phyloP scores from a whole-genome alignment of 2,329 filamentous ascomycete species.

The Ophiostoma montium region DNA sequence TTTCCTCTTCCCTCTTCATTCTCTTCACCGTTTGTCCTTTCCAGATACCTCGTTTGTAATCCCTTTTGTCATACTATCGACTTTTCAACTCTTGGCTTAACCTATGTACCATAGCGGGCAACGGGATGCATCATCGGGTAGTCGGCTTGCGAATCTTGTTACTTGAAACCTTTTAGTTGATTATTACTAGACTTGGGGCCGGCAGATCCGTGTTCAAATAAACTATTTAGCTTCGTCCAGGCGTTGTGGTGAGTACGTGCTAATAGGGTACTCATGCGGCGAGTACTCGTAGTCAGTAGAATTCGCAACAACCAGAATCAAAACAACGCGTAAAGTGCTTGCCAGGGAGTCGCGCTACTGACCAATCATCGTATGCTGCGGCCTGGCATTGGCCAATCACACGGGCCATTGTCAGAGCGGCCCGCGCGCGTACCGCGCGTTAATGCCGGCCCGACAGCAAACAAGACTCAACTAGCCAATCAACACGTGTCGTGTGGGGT shows the following conservation, averaged over 20 bases:
- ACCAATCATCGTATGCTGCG: too few relatives aligned
- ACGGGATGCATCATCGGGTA: not conserved
- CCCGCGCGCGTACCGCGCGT: not conserved
- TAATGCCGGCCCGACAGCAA: not conserved
- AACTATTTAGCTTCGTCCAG: too few relatives aligned
- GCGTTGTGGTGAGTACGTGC: too few relatives aligned
- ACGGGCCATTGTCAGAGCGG: not conserved
- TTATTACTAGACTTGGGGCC: too few relatives aligned
- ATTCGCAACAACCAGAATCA: too few relatives aligned
- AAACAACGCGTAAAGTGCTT: too few relatives aligned
- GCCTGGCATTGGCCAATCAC: conserved; percentile 7
- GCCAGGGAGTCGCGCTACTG: too few relatives aligned
- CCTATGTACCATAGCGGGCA: not conserved
- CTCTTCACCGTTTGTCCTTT: not conserved
- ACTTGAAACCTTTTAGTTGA: too few relatives aligned
- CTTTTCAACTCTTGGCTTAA: not conserved
- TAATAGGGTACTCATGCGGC: too few relatives aligned
- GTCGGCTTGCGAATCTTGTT: too few relatives aligned
- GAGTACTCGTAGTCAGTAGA: too few relatives aligned
- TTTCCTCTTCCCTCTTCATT: not conserved
- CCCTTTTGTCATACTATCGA: not conserved
- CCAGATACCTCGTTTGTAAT: not conserved
- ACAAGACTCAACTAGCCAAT: conserved; percentile 1
- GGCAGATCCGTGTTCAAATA: too few relatives aligned
- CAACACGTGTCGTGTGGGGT: not conserved